phyloP scores from a whole-genome alignment of 2,329 filamentous ascomycete genomes.

The Chaetomium sp. region DNA sequence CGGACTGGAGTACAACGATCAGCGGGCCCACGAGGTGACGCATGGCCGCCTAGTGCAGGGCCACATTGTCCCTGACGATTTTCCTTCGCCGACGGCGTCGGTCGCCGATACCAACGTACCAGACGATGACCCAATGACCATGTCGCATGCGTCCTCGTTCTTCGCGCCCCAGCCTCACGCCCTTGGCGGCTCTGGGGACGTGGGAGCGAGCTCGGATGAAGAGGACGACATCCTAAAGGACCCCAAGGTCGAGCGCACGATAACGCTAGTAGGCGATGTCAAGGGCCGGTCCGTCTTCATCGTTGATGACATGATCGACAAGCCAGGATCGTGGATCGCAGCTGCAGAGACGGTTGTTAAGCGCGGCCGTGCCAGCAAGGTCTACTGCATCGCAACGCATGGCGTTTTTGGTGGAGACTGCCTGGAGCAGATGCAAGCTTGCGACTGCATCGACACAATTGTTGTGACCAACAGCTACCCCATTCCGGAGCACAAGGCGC shows the following conservation, averaged over 20 bases:
- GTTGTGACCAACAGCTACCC: constrained; percentile 98
- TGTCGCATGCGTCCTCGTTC: constrained; percentile 77
- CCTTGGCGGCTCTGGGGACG: constrained; percentile 83
- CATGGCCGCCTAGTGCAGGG: constrained; percentile 89
- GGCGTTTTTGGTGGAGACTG: constrained; percentile 90
- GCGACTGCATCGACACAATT: constrained; percentile 90
- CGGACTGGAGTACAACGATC: constrained; percentile 66
- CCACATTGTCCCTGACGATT: constrained; percentile 93
- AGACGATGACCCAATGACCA: constrained; percentile 79
- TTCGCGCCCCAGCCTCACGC: constrained; percentile 72
- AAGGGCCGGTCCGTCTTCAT: constrained; percentile 86
- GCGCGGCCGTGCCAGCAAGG: constrained; percentile 84
- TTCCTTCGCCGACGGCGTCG: constrained; percentile 74
- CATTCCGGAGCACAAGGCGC: constrained; percentile 73
- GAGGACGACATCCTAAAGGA: constrained; percentile 88
- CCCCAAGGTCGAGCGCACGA: constrained; percentile 84
- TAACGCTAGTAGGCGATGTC: constrained; percentile 96
- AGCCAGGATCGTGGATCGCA: constrained; percentile 93
- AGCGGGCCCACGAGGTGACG: constrained; percentile 84
- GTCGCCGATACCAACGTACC: constrained; percentile 65
- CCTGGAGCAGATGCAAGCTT: constrained; percentile 85
- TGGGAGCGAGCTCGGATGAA: constrained; percentile 80
- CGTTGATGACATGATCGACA: constrained; percentile 99
- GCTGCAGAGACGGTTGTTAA: constrained; percentile 97
- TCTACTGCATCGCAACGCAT: constrained; percentile 97